Evolutionary conservation across 2,329 filamentous ascomycete genomes (phyloP).

Genomic region (Nannizziopsis barbatae): DNA sequence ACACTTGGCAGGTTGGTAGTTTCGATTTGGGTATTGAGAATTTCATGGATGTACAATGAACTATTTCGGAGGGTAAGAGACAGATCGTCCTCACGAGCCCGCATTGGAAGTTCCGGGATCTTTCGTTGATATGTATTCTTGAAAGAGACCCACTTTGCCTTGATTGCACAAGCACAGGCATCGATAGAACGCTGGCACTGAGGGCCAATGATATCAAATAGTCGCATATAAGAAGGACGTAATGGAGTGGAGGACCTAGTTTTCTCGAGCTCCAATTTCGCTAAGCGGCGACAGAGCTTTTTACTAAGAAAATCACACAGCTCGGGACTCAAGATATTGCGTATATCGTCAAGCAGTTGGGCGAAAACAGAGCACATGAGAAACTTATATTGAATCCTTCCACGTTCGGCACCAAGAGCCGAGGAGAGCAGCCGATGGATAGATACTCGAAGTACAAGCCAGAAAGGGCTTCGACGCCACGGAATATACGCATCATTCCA

Average conservation of each 20-base stretch:
- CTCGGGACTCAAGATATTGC: slow-evolving; percentile 17
- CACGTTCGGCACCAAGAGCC: slow-evolving; percentile 35
- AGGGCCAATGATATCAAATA: slow-evolving; percentile 2
- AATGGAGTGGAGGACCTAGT: neutral
- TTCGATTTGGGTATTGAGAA: neutral
- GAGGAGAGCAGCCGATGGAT: slow-evolving; percentile 39
- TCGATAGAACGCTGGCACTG: neutral
- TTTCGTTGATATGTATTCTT: neutral
- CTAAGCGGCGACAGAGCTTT: slow-evolving; percentile 33
- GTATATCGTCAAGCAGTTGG: slow-evolving; percentile 23
- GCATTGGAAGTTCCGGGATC: slow-evolving; percentile 2
- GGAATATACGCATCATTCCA: slow-evolving; percentile 29
- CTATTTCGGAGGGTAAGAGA: slow-evolving; percentile 1
- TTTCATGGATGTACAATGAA: neutral
- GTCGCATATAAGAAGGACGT: neutral
- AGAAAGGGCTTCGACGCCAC: slow-evolving; percentile 45
- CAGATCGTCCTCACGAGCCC: neutral
- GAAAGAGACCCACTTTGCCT: slow-evolving; percentile 1
- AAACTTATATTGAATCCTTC: slow-evolving; percentile 36
- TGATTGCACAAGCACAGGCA: neutral
- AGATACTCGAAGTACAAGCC: slow-evolving; percentile 45
- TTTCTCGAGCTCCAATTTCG: slow-evolving; percentile 26
- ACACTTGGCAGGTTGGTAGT: neutral
- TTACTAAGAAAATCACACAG: slow-evolving; percentile 30
- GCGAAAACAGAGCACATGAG: slow-evolving; percentile 42